Base-by-base conservation (phyloP, 306 rosid genomes). In the Fagus sylvatica region DNA sequence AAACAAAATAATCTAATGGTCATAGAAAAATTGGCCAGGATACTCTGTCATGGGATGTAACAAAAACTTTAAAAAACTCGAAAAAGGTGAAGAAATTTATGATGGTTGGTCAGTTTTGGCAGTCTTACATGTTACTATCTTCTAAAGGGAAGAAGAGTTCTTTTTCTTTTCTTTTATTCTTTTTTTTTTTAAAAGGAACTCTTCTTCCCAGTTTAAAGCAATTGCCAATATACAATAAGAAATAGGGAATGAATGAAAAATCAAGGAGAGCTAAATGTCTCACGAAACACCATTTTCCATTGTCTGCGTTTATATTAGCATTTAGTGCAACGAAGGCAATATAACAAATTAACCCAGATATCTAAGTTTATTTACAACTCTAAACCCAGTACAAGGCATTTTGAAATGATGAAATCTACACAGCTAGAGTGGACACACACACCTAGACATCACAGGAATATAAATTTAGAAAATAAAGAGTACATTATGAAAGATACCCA, bases 401-500 rank as follows among this genome's bases (percentile, higher is more conserved):
- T 19, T 7, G 67, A 40, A 74, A 53, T 39, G 16, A 43, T 16
- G 3, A 66, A 66, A 37, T 66, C 11, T 28, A 16, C 42, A 57
- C 59, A 33, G 78, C 71, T 55, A 55, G 8, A 37, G n/a, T 22
- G 40, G 57, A 77, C 70, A 22, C 6, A 10, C 7, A 30, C 53
- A 22, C 28, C 28, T 22, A 41, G 36, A 13, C 55, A 53, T 22
- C 51, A 70, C 53, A 12, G 12, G 75, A 53, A 37, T 46, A 36
- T n/a, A 76, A 66, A 57, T 13, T 17, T 32, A 16, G 33, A 70
- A 53, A 22, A 34, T 3, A 68, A 40, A 33, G n/a, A 36, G 78
- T 2, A 69, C 22, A 79, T 16, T 43, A 56, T 69, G 80, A 70
- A 74, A 61, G 34, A 77, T 89, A 96, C 99, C 99, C 96, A 89